These are phyloP conservation scores for Leishmania mexicana DNA, from an alignment of 208 protist species.

Conservation along the genomic window DNA sequence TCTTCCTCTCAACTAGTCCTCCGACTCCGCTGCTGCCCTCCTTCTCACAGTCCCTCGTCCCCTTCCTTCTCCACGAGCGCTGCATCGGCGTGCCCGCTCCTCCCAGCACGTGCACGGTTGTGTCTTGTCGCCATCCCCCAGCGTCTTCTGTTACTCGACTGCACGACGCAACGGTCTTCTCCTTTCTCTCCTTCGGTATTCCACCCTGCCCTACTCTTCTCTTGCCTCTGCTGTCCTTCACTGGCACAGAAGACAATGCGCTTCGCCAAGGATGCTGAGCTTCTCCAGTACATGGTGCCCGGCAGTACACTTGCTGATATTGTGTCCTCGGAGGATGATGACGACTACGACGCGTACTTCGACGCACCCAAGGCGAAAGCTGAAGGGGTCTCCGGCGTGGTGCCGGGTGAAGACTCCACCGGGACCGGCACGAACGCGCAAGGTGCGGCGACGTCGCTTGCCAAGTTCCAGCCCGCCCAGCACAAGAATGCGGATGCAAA, in stretches of 20 bases:
- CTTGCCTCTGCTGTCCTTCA: background rate
- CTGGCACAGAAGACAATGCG: background rate
- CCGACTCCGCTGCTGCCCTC: background rate
- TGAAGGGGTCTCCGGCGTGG: constrained; percentile 11
- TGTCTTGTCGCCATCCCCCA: background rate
- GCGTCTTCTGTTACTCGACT: background rate
- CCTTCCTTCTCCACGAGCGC: background rate
- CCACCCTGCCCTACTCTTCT: background rate
- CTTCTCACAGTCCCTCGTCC: background rate
- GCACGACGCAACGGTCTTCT: background rate
- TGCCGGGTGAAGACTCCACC: constrained; percentile 27
- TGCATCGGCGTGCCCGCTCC: background rate
- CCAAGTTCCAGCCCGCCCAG: constrained; percentile 84
- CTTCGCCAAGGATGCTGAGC: constrained; percentile 26
- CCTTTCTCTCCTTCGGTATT: background rate
- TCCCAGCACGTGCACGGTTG: background rate
- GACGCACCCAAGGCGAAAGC: constrained; percentile 41
- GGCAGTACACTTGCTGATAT: constrained; percentile 80
- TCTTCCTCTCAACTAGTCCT: background rate
- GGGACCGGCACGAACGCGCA: constrained; percentile 63
- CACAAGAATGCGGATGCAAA: constrained; percentile 73
- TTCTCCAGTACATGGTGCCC: constrained; percentile 84
- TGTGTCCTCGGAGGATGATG: constrained; percentile 54
- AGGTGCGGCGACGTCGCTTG: constrained; percentile 60
- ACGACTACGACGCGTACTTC: constrained; percentile 55